Evolutionary conservation across 2,329 filamentous ascomycete species (phyloP).

Genomic region (Monosporascus ibericus): DNA sequence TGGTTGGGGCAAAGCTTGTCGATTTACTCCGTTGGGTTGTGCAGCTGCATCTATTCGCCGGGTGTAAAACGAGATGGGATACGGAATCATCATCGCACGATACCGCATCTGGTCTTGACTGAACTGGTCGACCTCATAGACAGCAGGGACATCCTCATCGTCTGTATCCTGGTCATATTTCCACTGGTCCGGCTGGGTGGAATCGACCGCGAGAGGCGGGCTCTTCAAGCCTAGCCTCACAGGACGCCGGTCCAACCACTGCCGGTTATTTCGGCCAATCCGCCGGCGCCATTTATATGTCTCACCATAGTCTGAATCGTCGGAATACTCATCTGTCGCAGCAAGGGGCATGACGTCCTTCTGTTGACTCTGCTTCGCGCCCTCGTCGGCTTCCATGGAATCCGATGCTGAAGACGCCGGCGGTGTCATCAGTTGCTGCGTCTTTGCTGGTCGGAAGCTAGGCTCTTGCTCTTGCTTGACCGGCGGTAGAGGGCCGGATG

Average conservation of each 20-base stretch:
- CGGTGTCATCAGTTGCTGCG: slow-evolving; percentile 63
- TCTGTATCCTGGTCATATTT: slow-evolving; percentile 82
- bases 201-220: slow-evolving; percentile 24
- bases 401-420: slow-evolving; percentile 51
- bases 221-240: slow-evolving; percentile 34
- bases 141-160: slow-evolving; percentile 66
- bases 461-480: slow-evolving; percentile 59
- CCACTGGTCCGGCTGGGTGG: slow-evolving; percentile 58
- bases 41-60: slow-evolving; percentile 25
- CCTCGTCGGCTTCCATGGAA: slow-evolving; percentile 51
- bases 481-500: slow-evolving; percentile 76
- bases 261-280: slow-evolving; percentile 73
- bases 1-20: slow-evolving; percentile 17
- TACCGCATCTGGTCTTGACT: slow-evolving; percentile 55
- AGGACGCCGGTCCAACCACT: slow-evolving; percentile 83
- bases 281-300: slow-evolving; percentile 73
- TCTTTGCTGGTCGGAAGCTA: slow-evolving; percentile 66
- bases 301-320: slow-evolving; percentile 32
- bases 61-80: slow-evolving; percentile 34
- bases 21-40: slow-evolving; percentile 10
- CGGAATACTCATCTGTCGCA: slow-evolving; percentile 38
- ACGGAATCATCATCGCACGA: slow-evolving; percentile 51
- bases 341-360: slow-evolving; percentile 30
- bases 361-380: slow-evolving; percentile 23
- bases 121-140: slow-evolving; percentile 71